Percentiles rank a stretch among this genome's conserved stretches.
These are phyloP conservation scores for Trichophyton simii DNA, from an alignment of 2,329 filamentous ascomycete genomes.

Conservation along the genomic window DNA sequence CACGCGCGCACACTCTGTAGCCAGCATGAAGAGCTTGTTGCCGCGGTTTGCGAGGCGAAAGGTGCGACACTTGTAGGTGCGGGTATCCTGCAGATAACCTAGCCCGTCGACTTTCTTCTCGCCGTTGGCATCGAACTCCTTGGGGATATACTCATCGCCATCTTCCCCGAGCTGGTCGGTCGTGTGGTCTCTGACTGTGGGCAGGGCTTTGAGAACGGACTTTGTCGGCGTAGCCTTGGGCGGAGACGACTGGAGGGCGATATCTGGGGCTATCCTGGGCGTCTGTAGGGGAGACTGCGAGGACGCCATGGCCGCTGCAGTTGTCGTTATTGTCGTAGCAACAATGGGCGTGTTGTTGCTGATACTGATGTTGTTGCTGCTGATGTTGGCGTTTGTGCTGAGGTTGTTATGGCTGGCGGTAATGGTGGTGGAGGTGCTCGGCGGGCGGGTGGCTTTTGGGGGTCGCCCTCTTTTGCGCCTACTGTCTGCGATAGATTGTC, in stretches of 20 bases:
- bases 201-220: slow-evolving; percentile 76
- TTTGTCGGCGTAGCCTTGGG: slow-evolving; percentile 67
- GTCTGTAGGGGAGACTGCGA: slow-evolving; percentile 23
- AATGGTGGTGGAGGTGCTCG: slow-evolving; percentile 18
- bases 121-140: slow-evolving; percentile 82
- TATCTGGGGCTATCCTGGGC: slow-evolving; percentile 22
- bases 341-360: background rate
- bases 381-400: background rate
- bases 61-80: slow-evolving; percentile 84
- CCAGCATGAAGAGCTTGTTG: slow-evolving; percentile 95
- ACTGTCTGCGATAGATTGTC: slow-evolving; percentile 18
- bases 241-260: slow-evolving; percentile 46
- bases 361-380: background rate
- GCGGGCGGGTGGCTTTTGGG: slow-evolving; percentile 35
- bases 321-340: background rate
- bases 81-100: slow-evolving; percentile 66
- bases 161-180: slow-evolving; percentile 84
- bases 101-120: slow-evolving; percentile 85
- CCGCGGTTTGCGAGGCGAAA: slow-evolving; percentile 85
- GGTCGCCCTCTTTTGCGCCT: slow-evolving; percentile 40
- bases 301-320: background rate
- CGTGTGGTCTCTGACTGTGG: slow-evolving; percentile 91
- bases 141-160: slow-evolving; percentile 86
- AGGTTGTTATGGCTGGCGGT: background rate
- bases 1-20: slow-evolving; percentile 90